A percentile compares a stretch with the other conserved stretches of the same genome.
These are phyloP conservation scores for Leishmania tarentolae DNA, from an alignment of 208 protist species.

Conservation along the genomic window DNA sequence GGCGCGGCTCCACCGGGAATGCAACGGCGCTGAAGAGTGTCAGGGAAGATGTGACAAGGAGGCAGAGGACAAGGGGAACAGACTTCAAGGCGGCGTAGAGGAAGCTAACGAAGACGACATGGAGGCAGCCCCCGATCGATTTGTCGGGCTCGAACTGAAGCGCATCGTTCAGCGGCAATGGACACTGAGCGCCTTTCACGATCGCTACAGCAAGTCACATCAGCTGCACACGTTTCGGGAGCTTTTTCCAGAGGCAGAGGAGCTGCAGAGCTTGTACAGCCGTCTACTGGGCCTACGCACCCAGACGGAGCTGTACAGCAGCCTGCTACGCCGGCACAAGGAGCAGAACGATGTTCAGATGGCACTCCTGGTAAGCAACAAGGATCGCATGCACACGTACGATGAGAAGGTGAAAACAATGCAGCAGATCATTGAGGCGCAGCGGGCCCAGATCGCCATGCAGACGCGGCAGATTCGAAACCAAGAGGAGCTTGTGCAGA, in stretches of 20 bases:
- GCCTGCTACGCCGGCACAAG: conserved; percentile 80
- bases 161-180: conserved; percentile 67
- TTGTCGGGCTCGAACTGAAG: conserved; percentile 83
- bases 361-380: conserved; percentile 79
- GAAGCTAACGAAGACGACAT: conserved; percentile 22
- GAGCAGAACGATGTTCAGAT: conserved; percentile 88
- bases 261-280: conserved; percentile 75
- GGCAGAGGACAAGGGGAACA: background rate
- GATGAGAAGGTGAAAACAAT: conserved; percentile 83
- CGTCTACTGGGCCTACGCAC: conserved; percentile 73
- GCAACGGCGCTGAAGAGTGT: background rate
- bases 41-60: background rate
- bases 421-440: conserved; percentile 85
- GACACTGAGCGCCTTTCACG: conserved; percentile 63
- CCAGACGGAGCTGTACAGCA: conserved; percentile 82
- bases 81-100: conserved; percentile 18
- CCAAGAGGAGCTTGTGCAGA: conserved; percentile 72
- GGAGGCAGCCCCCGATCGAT: conserved; percentile 35
- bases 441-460: conserved; percentile 75
- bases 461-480: conserved; percentile 68
- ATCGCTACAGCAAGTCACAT: conserved; percentile 62
- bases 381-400: conserved; percentile 77
- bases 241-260: conserved; percentile 81
- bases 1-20: conserved; percentile 8
- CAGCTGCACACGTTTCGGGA: conserved; percentile 64